Base-by-base conservation (phyloP, 495 filamentous ascomycete genomes). In the Podospora comata region DNA sequence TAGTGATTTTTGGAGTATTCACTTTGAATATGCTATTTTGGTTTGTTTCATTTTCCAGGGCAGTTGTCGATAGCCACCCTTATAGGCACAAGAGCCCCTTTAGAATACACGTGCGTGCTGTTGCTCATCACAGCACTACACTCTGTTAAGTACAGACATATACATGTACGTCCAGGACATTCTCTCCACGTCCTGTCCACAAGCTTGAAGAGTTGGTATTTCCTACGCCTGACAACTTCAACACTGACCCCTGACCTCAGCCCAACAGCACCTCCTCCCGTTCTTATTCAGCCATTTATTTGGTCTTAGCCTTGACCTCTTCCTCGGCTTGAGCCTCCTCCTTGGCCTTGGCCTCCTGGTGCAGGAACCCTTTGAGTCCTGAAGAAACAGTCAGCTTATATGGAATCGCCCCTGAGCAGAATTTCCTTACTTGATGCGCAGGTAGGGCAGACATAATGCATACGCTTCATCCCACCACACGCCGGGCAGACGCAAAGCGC, bases 381-480 rank as follows among this genome's bases (percentile, higher is more conserved):
- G 62, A 26, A 18, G 23, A 39, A 26, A 16, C 26, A 5, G 60
- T 77, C 44, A 76, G 74, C 64, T 5, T 63, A 16, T 44, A 55
- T 60, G 32, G 5, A 56, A 20, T 28, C 44, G 54, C 39, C 3
- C 2, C 60, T 28, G 5, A 30, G 27, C 13, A 67, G 5, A 30
- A 39, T 32, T 4, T n/a, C 69, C 81, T 74, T 75, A 84, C 81
- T 80, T 16, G 64, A 67, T 62, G 75, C 70, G 75, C 95, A 99
- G 70, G 91, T 85, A 32, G 92, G 87, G 78, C 95, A 99, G 65
- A 98, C 74, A 48, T 91, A 78, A 82, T 99, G 95, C 72, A 92
- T 87, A 75, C 91, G 88, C 81, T 99, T 99, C 54, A 90, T 76
- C 72, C 89, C 83, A 16, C 94, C 96, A 75, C 95, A 99, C 16